Evolutionary conservation across 2,329 filamentous ascomycete genomes (phyloP).

Genomic region (Pyricularia sp.): DNA sequence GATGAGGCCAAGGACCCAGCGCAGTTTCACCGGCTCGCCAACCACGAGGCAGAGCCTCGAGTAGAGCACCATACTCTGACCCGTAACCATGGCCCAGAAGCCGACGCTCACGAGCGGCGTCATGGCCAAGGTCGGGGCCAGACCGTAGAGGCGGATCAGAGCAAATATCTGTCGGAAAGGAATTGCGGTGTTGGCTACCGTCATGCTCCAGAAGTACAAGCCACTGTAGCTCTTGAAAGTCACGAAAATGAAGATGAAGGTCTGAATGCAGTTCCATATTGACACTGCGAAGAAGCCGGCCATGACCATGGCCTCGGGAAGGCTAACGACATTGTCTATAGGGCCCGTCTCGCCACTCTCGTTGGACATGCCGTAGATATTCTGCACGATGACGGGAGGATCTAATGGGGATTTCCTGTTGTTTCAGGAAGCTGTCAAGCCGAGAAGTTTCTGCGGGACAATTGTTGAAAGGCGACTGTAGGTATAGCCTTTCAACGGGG

Average conservation of each 20-base stretch:
- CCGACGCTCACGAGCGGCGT: constrained; percentile 33
- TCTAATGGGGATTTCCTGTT: not conserved
- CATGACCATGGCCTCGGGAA: constrained; percentile 3
- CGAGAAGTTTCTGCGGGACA: too few relatives aligned
- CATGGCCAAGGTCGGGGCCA: constrained; percentile 3
- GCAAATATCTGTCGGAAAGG: not conserved
- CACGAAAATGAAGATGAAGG: not conserved
- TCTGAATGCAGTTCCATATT: constrained; percentile 1
- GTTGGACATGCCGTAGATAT: not conserved
- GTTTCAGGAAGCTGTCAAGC: not conserved
- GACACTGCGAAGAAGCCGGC: constrained; percentile 1
- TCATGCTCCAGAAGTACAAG: constrained; percentile 4
- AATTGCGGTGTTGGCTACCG: not conserved
- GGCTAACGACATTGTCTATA: not conserved
- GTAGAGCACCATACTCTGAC: constrained; percentile 45
- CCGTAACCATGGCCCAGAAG: constrained; percentile 45
- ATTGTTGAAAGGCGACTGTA: too few relatives aligned
- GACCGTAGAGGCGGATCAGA: constrained; percentile 4
- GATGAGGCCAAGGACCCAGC: constrained; percentile 38
- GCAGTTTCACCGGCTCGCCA: constrained; percentile 32
- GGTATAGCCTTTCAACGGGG: too few relatives aligned
- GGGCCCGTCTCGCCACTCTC: not conserved
- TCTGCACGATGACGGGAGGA: not conserved
- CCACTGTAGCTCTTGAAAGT: not conserved
- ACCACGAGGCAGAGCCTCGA: constrained; percentile 44